Base-by-base conservation (phyloP, 78 protist genomes). In the Chrysochromulina parva region DNA sequence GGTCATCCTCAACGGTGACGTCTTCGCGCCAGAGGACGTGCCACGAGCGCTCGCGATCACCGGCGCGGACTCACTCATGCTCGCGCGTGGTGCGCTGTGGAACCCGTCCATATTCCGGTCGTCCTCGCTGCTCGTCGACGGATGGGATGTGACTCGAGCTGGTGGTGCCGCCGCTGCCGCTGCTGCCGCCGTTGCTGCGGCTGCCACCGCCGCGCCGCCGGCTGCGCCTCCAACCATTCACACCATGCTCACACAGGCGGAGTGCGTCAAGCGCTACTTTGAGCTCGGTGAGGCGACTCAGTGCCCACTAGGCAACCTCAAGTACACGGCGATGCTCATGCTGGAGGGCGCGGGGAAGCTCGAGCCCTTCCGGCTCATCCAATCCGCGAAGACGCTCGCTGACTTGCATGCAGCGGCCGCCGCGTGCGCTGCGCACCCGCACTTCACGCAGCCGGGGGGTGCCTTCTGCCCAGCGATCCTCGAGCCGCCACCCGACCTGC, bases 71-170 rank as follows among this genome's bases (percentile, higher is more conserved):
- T 55, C 78, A 24, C 13, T 91, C 7, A 93, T 93, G 94, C 57
- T 93, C 6, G 94, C 92, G 28, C 62, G 93, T 11, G 94, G 92
- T 7, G 94, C 92, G 4, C 24, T 67, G 65, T 17, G 50, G 53
- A 93, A 93, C 47, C 47, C 82, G 9, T 60, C 91, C 6, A 24
- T 88, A 11, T 88, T 88, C 58, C 54, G 57, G 4, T 38, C 38
- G 38, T 38, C 38, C 38, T 38, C 38, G 38, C 38, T 38, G 38
- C 38, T 38, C 38, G 38, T 38, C 38, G 38, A 38, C 38, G 38
- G 38, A 38, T 14, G 81, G 22, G 76, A 57, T 5, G 85, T 20
- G 59, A 5, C 60, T 57, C 6, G 60, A 11, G 60, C 60, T 57
- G 13, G 60, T 5, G 50, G 38, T 11, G 85, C 65, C 47, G 57